Percentiles rank a stretch among this genome's conserved stretches.
Evolutionary conservation across 257 asterid genomes (phyloP).

Genomic region (Penstemon davidsonii): DNA sequence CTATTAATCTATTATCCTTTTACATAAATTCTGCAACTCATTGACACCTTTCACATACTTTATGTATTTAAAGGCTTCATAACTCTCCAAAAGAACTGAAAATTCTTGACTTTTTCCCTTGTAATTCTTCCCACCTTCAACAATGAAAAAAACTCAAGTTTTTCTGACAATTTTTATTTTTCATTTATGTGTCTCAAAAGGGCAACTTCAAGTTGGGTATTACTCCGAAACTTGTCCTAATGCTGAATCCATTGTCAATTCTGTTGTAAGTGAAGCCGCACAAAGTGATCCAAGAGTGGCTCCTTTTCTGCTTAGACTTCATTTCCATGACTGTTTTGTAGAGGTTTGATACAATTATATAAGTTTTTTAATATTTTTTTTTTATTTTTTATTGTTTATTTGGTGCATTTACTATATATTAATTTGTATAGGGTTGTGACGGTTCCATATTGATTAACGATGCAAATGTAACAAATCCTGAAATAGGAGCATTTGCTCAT

Average conservation of each 20-base stretch:
- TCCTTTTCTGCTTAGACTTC: conserved; percentile 42
- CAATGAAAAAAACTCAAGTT: too few relatives aligned
- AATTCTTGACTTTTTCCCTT: too few relatives aligned
- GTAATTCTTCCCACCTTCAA: too few relatives aligned
- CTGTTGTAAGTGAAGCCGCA: conserved; percentile 37
- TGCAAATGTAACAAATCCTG: neutral
- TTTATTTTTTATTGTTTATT: neutral
- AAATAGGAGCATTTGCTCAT: conserved; percentile 37
- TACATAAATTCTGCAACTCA: too few relatives aligned
- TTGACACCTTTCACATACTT: too few relatives aligned
- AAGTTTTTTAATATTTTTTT: neutral
- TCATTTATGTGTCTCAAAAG: neutral
- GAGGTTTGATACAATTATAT: conserved; percentile 32
- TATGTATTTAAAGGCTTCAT: too few relatives aligned
- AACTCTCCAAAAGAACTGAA: too few relatives aligned
- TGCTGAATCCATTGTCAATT: conserved; percentile 41
- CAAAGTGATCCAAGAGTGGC: conserved; percentile 27
- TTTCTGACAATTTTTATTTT: too few relatives aligned
- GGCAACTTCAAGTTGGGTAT: conserved; percentile 39
- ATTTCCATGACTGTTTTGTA: conserved; percentile 51
- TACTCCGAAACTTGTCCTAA: conserved; percentile 47
- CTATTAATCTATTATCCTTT: too few relatives aligned
- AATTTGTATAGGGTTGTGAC: conserved; percentile 41
- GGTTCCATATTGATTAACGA: conserved; percentile 47
- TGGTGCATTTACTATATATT: neutral